Conservation (phyloP, 1,284 basidiomycete genomes). For the Ceratobasidium sp. region DNA sequence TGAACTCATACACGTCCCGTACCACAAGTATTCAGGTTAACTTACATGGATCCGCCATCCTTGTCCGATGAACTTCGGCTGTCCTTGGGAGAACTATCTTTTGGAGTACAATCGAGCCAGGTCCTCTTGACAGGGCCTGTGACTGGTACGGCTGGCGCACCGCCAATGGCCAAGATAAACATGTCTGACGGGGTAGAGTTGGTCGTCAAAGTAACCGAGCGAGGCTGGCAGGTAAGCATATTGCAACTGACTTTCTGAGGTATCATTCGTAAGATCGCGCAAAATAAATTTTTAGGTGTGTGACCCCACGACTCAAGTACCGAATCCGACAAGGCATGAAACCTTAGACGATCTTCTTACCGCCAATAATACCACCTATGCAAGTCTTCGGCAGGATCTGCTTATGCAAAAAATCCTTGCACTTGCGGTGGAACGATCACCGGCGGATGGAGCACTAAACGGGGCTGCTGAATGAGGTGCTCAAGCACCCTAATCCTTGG, state of each 20-base stretch:
- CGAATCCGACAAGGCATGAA: slow-evolving; percentile 30
- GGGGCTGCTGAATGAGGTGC: not conserved
- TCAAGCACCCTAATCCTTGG: not conserved
- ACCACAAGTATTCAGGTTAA: not conserved
- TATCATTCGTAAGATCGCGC: not conserved
- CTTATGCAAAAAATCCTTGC: slow-evolving; percentile 42
- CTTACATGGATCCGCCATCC: slow-evolving; percentile 40
- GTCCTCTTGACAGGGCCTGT: slow-evolving; percentile 26
- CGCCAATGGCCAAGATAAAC: slow-evolving; percentile 39
- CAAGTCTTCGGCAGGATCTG: slow-evolving; percentile 7
- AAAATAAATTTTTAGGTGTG: slow-evolving; percentile 18
- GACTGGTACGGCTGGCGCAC: slow-evolving; percentile 12
- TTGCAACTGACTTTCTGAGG: not conserved
- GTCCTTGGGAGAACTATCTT: slow-evolving; percentile 29
- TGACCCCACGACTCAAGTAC: slow-evolving; percentile 23
- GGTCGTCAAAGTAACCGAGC: slow-evolving; percentile 33
- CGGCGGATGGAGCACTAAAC: not conserved
- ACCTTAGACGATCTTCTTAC: slow-evolving; percentile 43
- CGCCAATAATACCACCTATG: slow-evolving; percentile 10
- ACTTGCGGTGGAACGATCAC: slow-evolving; percentile 19
- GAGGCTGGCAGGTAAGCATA: slow-evolving; percentile 38
- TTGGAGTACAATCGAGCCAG: slow-evolving; percentile 29
- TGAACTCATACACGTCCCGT: not conserved
- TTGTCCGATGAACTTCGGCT: slow-evolving; percentile 30
- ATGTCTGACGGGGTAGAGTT: slow-evolving; percentile 25